A percentile compares a stretch with the other conserved stretches of the same genome.
Conservation (phyloP, 2,329 filamentous ascomycete species). For the Penicillium sp. region DNA sequence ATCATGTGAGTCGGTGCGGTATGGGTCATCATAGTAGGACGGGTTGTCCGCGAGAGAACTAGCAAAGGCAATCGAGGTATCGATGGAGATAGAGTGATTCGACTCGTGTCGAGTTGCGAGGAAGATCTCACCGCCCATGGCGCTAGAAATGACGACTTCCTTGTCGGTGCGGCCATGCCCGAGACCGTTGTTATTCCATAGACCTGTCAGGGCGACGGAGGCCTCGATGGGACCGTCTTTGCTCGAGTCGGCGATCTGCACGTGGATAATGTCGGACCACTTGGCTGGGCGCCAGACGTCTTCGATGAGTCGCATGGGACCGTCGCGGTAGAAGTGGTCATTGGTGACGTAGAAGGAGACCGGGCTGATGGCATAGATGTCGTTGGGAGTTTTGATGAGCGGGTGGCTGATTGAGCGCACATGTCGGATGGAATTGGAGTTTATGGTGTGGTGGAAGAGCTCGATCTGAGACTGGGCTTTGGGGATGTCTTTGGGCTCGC, state of each 20-base stretch:
- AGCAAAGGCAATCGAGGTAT: constrained; percentile 42
- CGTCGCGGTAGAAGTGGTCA: constrained; percentile 55
- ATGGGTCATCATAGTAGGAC: constrained; percentile 56
- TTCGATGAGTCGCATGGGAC: constrained; percentile 49
- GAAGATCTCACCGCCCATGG: constrained; percentile 49
- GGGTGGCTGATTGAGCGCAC: constrained; percentile 55
- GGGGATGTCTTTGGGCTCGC: constrained; percentile 23
- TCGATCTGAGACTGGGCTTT: constrained; percentile 56
- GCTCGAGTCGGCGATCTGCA: constrained; percentile 36
- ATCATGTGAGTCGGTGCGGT: constrained; percentile 42
- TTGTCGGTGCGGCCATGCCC: constrained; percentile 45
- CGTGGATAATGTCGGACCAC: constrained; percentile 53
- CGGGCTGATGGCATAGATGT: constrained; percentile 51
- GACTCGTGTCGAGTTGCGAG: constrained; percentile 28
- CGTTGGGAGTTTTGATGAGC: constrained; percentile 58
- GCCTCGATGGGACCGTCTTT: constrained; percentile 37
- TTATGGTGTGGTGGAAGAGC: constrained; percentile 55
- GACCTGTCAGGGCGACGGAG: constrained; percentile 42
- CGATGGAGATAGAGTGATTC: constrained; percentile 40
- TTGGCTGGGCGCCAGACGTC: constrained; percentile 40
- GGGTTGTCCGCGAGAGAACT: constrained; percentile 57
- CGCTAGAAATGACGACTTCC: constrained; percentile 39
- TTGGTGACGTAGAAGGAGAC: constrained; percentile 58
- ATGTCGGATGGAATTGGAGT: constrained; percentile 43
- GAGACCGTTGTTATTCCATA: constrained; percentile 59